These are phyloP conservation scores for Nothophaeocryptopus gaeumannii DNA, from an alignment of 2,329 filamentous ascomycete species.

Conservation along the genomic window DNA sequence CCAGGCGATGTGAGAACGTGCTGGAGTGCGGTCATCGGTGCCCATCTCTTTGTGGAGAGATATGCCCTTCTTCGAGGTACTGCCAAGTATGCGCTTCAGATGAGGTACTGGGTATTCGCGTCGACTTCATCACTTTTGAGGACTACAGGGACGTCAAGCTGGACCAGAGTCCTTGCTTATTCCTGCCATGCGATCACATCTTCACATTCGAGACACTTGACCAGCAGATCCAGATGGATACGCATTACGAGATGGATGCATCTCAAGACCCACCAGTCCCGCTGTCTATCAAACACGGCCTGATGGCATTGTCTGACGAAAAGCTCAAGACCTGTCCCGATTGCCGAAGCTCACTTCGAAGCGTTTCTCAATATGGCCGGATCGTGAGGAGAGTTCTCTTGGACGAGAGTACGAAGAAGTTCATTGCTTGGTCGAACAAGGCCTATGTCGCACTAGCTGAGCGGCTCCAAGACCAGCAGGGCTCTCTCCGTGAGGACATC, in stretches of 20 bases:
- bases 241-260: slow-evolving; percentile 47
- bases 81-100: slow-evolving; percentile 57
- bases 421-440: slow-evolving; percentile 54
- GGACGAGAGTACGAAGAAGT: slow-evolving; percentile 63
- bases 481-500: no score
- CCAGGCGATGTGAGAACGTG: slow-evolving; percentile 53
- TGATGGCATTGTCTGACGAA: slow-evolving; percentile 50
- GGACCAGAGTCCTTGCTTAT: slow-evolving; percentile 59
- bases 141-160: slow-evolving; percentile 59
- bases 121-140: slow-evolving; percentile 57
- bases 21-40: slow-evolving; percentile 63
- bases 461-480: slow-evolving; percentile 28
- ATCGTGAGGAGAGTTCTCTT: slow-evolving; percentile 59
- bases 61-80: slow-evolving; percentile 51
- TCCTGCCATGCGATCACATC: slow-evolving; percentile 63
- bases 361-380: slow-evolving; percentile 60
- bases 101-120: slow-evolving; percentile 46
- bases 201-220: slow-evolving; percentile 61
- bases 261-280: background rate
- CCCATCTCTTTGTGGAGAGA: slow-evolving; percentile 63
- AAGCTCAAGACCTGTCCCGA: slow-evolving; percentile 54
- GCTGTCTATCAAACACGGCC: slow-evolving; percentile 23
- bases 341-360: slow-evolving; percentile 59
- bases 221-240: slow-evolving; percentile 55
- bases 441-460: slow-evolving; percentile 43